Evolutionary conservation across 805 yeast genomes (phyloP), one percentile per base, ranked within the genome.

Genomic region (Ogataea pini): DNA sequence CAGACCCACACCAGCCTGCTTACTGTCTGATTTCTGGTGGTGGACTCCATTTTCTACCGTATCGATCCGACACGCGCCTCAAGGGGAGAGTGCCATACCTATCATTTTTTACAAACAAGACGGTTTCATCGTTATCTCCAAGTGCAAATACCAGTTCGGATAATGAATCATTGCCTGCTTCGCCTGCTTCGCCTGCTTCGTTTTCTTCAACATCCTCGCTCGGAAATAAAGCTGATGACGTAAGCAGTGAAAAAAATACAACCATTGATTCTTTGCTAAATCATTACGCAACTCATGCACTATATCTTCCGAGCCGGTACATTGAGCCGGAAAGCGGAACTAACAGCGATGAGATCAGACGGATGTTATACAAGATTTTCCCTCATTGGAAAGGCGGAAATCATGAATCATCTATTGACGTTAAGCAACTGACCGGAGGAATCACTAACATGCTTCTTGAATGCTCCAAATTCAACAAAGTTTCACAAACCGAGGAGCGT

Each of bases 381-480:
- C 76, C 79, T 3, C 65, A 62, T 34, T 68, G 75, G 63, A 46
- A 40, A 14, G 42, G 28, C 17, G 34, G 33, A 5, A 33, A 42
- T 6, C 42, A 52, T 7, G 42, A 50, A 0, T 56, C 60, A 1
- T 48, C 66, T 4, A 69, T 80, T 7, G 34, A 56, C 9, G 65
- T 80, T 16, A 65, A 67, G 40, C 75, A 75, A 47, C 62, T 81
- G 27, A 79, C 84, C 0, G 86, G 86, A 1, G 86, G 86, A 9
- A 81, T 81, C 54, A 81, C 86, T 14, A 81, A 81, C 57, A 78
- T 79, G 82, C 71, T 81, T 42, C 59, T 81, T 28, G 69, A 75
- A 22, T 78, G 83, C 56, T 64, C 66, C 8, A 72, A 50, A 44
- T 32, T 25, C 14, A 52, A 53, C 42, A 31, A 29, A 22, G n/a